Conservation (phyloP, 139 green algal genomes). For the Spirogloea muscicola region DNA sequence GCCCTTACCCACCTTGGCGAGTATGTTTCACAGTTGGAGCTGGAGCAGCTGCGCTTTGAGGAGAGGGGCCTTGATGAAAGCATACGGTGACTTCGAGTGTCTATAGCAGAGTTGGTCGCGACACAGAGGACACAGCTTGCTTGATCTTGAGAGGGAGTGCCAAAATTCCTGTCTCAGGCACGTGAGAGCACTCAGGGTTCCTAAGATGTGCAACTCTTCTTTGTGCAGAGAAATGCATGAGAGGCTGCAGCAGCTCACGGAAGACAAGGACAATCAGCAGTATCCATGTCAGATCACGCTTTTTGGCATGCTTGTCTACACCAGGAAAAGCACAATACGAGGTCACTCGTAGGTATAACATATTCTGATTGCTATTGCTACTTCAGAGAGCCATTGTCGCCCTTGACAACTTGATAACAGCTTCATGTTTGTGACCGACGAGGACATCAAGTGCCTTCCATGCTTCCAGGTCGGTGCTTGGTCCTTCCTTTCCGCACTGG, state of each 20-base stretch:
- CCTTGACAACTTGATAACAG: too few species aligned
- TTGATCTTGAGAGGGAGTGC: background rate
- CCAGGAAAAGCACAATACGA: too few species aligned
- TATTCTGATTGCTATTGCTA: too few species aligned
- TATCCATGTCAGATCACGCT: too few species aligned
- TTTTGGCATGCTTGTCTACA: too few species aligned
- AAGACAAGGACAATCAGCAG: conserved; percentile 5
- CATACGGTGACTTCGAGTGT: conserved; percentile 4
- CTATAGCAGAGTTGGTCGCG: too few species aligned
- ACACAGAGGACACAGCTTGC: too few species aligned
- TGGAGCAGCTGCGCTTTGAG: conserved; percentile 6
- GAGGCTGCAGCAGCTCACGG: background rate
- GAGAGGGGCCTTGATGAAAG: conserved; percentile 13
- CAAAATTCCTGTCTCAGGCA: background rate
- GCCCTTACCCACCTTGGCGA: background rate
- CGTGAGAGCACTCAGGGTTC: background rate
- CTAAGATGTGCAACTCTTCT: background rate
- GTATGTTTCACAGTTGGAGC: conserved; percentile 2
- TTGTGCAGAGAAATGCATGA: conserved; percentile 6
- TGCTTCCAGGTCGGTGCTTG: conserved; percentile 49
- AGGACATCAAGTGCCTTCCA: conserved; percentile 68
- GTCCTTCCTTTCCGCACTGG: background rate
- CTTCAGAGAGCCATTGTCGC: too few species aligned
- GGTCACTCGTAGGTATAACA: too few species aligned
- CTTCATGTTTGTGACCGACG: conserved; percentile 74